Evolutionary conservation across 805 yeast genomes (phyloP).

Genomic region (Lachancea mirantina): DNA sequence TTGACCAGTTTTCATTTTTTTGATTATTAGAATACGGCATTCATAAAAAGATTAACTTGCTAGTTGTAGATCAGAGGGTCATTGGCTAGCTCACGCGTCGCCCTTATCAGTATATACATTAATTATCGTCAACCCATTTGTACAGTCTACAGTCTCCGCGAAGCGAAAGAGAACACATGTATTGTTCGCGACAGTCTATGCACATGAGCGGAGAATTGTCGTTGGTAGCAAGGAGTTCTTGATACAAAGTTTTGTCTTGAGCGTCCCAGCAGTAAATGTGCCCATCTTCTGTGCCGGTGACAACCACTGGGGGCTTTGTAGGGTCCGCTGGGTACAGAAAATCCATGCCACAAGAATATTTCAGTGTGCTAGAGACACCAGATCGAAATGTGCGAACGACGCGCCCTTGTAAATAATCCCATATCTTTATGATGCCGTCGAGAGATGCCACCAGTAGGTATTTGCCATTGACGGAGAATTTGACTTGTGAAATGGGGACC

Average conservation of each 20-base stretch:
- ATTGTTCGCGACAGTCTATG: conserved; percentile 14
- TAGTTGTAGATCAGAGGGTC: no score
- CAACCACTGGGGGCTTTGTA: conserved; percentile 15
- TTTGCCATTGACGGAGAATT: conserved; percentile 73
- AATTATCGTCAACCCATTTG: conserved; percentile 14
- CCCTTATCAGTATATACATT: not conserved
- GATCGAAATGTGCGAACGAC: conserved; percentile 63
- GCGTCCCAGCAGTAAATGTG: conserved; percentile 24
- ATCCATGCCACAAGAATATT: conserved; percentile 26
- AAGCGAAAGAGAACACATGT: conserved; percentile 22
- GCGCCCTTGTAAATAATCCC: conserved; percentile 80
- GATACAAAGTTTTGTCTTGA: conserved; percentile 16
- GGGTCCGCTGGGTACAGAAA: conserved; percentile 19
- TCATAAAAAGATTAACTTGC: no score
- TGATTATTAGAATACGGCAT: no score
- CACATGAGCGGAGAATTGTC: conserved; percentile 21
- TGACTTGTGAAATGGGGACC: conserved; percentile 64
- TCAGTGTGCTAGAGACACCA: conserved; percentile 10
- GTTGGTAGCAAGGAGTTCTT: conserved; percentile 11
- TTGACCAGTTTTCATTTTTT: no score
- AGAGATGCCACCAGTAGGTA: conserved; percentile 70
- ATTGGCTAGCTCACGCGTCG: no score
- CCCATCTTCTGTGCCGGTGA: conserved; percentile 28
- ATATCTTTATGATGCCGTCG: conserved; percentile 70
- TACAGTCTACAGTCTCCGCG: conserved; percentile 25